phyloP scores from a whole-genome alignment of 148 eudicot genomes.

The Cornus kousa region DNA sequence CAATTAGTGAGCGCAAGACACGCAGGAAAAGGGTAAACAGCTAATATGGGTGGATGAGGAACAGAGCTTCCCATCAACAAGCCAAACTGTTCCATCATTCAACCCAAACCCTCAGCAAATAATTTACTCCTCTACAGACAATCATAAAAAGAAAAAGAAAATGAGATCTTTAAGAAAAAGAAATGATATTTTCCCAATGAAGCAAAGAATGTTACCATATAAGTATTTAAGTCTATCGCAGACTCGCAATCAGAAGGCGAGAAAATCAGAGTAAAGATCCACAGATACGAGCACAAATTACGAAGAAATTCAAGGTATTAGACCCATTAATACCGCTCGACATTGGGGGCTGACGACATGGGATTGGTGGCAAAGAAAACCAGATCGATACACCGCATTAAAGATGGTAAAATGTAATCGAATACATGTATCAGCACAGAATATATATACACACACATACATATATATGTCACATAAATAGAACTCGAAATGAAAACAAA shows the following conservation, averaged over 20 bases:
- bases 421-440: neutral
- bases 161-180: neutral
- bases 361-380: neutral
- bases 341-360: neutral
- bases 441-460: neutral
- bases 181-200: neutral
- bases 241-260: neutral
- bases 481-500: neutral
- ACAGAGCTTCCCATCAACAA: neutral
- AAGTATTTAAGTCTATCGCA: neutral
- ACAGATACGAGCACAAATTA: neutral
- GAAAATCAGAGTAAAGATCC: constrained; percentile 1
- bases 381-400: constrained; percentile 12
- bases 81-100: neutral
- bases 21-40: neutral
- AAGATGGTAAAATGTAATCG: neutral
- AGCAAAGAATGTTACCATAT: neutral
- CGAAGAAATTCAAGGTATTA: neutral
- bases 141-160: neutral
- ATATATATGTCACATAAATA: constrained; percentile 7
- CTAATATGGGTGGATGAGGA: neutral
- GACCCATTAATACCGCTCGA: neutral
- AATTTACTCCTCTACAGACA: neutral
- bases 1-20: neutral
- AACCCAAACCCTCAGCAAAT: constrained; percentile 2